Evolutionary conservation across 2,329 filamentous ascomycete genomes (phyloP).

Genomic region (Fusarium sp.): DNA sequence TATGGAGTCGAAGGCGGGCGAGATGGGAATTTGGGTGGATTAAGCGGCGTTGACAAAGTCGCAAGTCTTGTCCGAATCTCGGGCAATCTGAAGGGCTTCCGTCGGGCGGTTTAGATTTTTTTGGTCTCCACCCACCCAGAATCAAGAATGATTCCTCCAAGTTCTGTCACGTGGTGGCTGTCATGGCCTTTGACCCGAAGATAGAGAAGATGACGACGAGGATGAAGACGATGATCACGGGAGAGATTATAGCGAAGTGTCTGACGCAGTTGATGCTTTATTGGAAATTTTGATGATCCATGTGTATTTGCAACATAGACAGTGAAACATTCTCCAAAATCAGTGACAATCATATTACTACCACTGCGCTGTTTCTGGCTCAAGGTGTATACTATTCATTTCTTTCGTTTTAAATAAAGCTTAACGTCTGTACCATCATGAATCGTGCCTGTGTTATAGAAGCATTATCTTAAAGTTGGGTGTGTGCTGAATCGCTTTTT

Average conservation of each 20-base stretch:
- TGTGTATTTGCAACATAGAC: background rate
- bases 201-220: background rate
- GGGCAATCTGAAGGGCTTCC: constrained; percentile 44
- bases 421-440: too few species aligned
- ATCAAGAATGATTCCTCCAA: constrained; percentile 26
- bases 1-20: constrained; percentile 25
- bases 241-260: constrained; percentile 2
- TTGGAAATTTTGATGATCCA: background rate
- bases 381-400: too few species aligned
- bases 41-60: constrained; percentile 40
- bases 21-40: constrained; percentile 36
- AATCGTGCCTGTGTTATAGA: too few species aligned
- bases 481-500: too few species aligned
- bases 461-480: too few species aligned
- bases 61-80: constrained; percentile 48
- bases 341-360: too few species aligned
- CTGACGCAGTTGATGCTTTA: background rate
- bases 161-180: constrained; percentile 35
- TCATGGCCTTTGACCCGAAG: constrained; percentile 18
- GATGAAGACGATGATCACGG: background rate
- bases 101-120: constrained; percentile 47
- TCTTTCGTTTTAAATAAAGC: too few species aligned
- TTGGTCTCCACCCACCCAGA: constrained; percentile 47
- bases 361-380: too few species aligned
- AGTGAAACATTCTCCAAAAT: background rate